Evolutionary conservation across 805 yeast species (phyloP), one percentile per base, ranked within the genome.

Genomic region (Wickerhamomyces mucosus): DNA sequence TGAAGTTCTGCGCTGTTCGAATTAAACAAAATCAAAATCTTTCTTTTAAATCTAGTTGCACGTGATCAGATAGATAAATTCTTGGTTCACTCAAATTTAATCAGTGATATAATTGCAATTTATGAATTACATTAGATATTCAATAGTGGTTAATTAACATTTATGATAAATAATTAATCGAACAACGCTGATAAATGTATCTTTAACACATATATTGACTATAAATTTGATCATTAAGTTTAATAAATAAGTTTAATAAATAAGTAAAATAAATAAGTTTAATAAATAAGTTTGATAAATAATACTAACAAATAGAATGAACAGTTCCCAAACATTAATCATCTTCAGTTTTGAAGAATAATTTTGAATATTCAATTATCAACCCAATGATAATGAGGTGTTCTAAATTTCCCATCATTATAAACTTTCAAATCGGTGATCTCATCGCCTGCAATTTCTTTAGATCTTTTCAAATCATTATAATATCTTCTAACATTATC

Each of bases 391-490:
- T 42, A 53, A 13, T 46, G 38, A 12, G 64, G 63, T 23, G 51
- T 44, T 36, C 61, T 55, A 51, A 35, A 36, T 31, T 38, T 58
- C 34, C 59, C 63, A 43, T 60, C 69, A 42, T 63, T 49, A 51
- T 67, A 68, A 10, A 66, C 69, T 20, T 51, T 50, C n/a, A n/a
- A n/a, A n/a, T n/a, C n/a, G n/a, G n/a, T n/a, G n/a, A n/a, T n/a
- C n/a, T n/a, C n/a, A 47, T 61, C 51, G 35, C 68, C 67, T 33
- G 69, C 74, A 43, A 75, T 63, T 51, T 69, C 74, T 37, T 69
- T 74, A 61, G 82, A 94, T 59, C 84, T 69, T 47, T 68, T 71
- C 55, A 72, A 62, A 50, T 78, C 74, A 34, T 82, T 71, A 43
- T 61, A 63, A 39, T 71, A 68, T 49, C 94, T 68, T 61, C 94